Percentiles rank a stretch among this genome's conserved stretches.
These are phyloP conservation scores for Sporisorium iseilematis-ciliati DNA, from an alignment of 1,284 basidiomycete species.

Conservation along the genomic window DNA sequence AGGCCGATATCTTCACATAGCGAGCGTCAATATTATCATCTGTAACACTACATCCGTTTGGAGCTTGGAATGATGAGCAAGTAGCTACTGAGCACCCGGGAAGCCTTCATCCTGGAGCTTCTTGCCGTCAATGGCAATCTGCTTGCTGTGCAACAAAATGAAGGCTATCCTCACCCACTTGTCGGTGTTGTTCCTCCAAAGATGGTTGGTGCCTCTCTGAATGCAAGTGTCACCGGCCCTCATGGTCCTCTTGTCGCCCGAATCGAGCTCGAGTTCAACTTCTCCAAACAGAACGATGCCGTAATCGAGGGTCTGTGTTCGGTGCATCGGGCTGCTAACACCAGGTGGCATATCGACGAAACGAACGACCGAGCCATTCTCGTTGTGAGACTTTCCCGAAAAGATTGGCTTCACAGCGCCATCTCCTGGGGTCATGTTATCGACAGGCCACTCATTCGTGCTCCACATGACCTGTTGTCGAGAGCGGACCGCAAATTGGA, in stretches of 20 bases:
- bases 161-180: constrained; percentile 35
- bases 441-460: constrained; percentile 19
- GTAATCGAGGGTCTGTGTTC: constrained; percentile 43
- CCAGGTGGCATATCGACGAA: constrained; percentile 34
- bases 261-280: constrained; percentile 37
- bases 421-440: constrained; percentile 20
- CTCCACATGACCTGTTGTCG: constrained; percentile 28
- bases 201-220: constrained; percentile 39
- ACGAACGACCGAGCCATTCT: constrained; percentile 32
- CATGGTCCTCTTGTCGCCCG: constrained; percentile 21
- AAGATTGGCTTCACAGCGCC: constrained; percentile 29
- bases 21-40: no score
- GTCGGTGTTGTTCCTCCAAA: constrained; percentile 31
- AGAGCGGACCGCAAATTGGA: background rate
- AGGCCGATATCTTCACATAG: constrained; percentile 24
- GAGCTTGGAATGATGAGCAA: no score
- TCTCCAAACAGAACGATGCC: constrained; percentile 43
- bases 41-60: no score
- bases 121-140: constrained; percentile 17
- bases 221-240: constrained; percentile 25
- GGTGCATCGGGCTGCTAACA: constrained; percentile 25
- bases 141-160: constrained; percentile 26
- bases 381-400: constrained; percentile 27
- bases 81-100: no score
- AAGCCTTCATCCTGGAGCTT: constrained; percentile 11